Percentiles rank a stretch among this genome's conserved stretches.
phyloP scores from a whole-genome alignment of 495 filamentous ascomycete species.

The Neurospora sp. region DNA sequence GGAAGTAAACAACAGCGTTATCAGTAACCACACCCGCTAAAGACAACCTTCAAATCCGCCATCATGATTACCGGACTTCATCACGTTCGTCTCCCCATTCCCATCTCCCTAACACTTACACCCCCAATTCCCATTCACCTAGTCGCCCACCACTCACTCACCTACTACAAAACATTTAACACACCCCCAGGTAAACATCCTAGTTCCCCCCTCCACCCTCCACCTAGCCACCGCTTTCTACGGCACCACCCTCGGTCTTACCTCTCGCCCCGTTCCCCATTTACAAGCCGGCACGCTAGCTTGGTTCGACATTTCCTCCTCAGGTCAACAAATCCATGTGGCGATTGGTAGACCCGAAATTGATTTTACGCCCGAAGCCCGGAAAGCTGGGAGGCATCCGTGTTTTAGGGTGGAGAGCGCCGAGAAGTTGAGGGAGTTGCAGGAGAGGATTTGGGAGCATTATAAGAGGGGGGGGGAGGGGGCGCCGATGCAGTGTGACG shows the following conservation, averaged over 20 bases:
- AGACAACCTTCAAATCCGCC: neutral
- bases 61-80: slow-evolving; percentile 51
- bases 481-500: slow-evolving; percentile 44
- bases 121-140: slow-evolving; percentile 30
- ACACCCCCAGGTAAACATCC: slow-evolving; percentile 50
- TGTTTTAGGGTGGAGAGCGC: slow-evolving; percentile 42
- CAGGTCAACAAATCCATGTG: slow-evolving; percentile 53
- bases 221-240: slow-evolving; percentile 47
- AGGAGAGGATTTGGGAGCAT: slow-evolving; percentile 45
- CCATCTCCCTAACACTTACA: slow-evolving; percentile 28
- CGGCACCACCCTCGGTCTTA: slow-evolving; percentile 42
- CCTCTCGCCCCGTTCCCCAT: slow-evolving; percentile 38
- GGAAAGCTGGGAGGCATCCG: slow-evolving; percentile 38
- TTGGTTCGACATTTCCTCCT: slow-evolving; percentile 50
- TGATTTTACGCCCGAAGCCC: slow-evolving; percentile 29
- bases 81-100: slow-evolving; percentile 24
- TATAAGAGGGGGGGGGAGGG: slow-evolving; percentile 35
- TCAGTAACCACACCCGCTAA: too few relatives aligned
- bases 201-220: slow-evolving; percentile 44
- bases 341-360: slow-evolving; percentile 27
- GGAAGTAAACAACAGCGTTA: too few relatives aligned
- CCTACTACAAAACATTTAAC: too few relatives aligned
- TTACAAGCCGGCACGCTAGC: slow-evolving; percentile 38
- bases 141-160: too few relatives aligned
- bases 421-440: slow-evolving; percentile 38